Evolutionary conservation across 2,329 filamentous ascomycete species (phyloP).

Genomic region (Colletotrichum orbiculare): DNA sequence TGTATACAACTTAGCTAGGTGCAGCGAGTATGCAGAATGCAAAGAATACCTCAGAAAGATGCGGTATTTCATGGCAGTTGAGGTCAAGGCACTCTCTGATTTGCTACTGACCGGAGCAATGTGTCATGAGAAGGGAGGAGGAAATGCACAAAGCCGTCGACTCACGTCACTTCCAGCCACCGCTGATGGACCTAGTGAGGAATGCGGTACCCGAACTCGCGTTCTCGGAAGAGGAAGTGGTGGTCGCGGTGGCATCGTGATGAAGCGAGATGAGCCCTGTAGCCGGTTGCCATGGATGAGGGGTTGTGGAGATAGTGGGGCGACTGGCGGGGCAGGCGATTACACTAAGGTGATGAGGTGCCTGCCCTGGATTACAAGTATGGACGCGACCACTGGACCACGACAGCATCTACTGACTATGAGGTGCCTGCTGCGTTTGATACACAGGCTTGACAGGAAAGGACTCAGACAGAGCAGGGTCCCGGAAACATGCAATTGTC

Average conservation of each 20-base stretch:
- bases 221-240: no score
- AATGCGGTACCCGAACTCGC: no score
- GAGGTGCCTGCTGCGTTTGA: no score
- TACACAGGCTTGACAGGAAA: no score
- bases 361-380: background rate
- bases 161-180: constrained; percentile 22
- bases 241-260: no score
- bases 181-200: background rate
- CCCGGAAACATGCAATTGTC: constrained; percentile 31
- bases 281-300: constrained; percentile 11
- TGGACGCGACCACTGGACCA: constrained; percentile 1
- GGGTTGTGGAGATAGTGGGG: constrained; percentile 9
- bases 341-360: background rate
- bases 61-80: background rate
- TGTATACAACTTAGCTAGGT: no score
- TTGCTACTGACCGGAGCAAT: constrained; percentile 4
- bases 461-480: constrained; percentile 8
- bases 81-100: background rate
- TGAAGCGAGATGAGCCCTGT: background rate
- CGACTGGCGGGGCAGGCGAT: constrained; percentile 11
- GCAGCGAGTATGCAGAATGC: background rate
- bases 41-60: background rate
- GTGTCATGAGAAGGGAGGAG: constrained; percentile 2
- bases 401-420: no score
- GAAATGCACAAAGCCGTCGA: background rate